A percentile compares a stretch with the other conserved stretches of the same genome.
phyloP scores from a whole-genome alignment of 805 yeast species.

The Saturnispora saitoi region DNA sequence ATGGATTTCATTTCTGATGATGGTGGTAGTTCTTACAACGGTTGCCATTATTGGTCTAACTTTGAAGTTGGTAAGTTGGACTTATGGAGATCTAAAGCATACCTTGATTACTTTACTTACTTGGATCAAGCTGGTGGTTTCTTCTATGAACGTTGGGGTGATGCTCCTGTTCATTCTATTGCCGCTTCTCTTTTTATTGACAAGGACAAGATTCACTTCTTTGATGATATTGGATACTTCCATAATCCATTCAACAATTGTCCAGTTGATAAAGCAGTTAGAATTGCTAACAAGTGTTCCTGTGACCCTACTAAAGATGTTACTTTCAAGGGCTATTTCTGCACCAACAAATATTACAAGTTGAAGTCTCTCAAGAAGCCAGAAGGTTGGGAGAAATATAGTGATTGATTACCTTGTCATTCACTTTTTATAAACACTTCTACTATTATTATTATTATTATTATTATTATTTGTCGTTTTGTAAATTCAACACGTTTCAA shows the following conservation, averaged over 20 bases:
- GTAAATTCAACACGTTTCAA: neutral
- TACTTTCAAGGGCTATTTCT: slow-evolving; percentile 68
- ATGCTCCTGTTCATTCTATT: slow-evolving; percentile 85
- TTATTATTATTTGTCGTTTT: neutral
- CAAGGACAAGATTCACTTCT: slow-evolving; percentile 64
- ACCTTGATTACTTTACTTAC: slow-evolving; percentile 58
- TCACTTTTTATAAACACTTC: neutral
- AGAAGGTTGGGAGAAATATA: slow-evolving; percentile 58
- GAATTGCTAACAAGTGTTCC: slow-evolving; percentile 54
- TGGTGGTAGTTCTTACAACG: slow-evolving; percentile 59
- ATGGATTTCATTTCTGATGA: slow-evolving; percentile 66
- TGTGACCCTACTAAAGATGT: slow-evolving; percentile 69
- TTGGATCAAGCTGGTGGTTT: slow-evolving; percentile 84
- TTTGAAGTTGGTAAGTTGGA: slow-evolving; percentile 72
- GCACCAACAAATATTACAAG: slow-evolving; percentile 56
- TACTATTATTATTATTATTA: neutral
- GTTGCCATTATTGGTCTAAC: slow-evolving; percentile 89
- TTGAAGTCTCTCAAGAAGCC: slow-evolving; percentile 52
- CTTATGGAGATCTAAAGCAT: slow-evolving; percentile 69
- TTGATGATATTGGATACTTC: slow-evolving; percentile 77
- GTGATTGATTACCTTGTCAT: slow-evolving; percentile 23
- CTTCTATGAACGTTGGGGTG: slow-evolving; percentile 92
- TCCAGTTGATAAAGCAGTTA: slow-evolving; percentile 58
- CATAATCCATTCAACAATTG: slow-evolving; percentile 78
- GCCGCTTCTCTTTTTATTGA: slow-evolving; percentile 76